Evolutionary conservation across 805 yeast genomes (phyloP), one percentile per base, ranked within the genome.

Genomic region (Cephaloascus fragrans): DNA sequence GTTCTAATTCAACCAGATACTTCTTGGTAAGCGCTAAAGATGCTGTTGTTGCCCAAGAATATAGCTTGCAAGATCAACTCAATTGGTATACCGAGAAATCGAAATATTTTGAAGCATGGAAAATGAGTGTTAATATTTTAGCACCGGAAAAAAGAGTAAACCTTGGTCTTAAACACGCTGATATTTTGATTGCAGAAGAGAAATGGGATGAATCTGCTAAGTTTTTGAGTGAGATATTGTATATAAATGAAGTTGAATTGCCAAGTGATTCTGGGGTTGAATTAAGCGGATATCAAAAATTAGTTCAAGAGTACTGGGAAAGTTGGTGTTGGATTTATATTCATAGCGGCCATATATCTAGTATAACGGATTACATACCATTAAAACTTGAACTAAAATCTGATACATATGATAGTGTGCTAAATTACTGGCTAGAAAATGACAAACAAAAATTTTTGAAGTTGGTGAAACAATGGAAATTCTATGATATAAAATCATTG

Each of bases 1-100:
- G 71, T 2, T 46, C 43, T 2, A 51, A 47, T 0, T 47, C 57
- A 4, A 56, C 64, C 5, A 64, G 67, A 39, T 86, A 82, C 62
- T 83, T 71, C 49, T 64, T 93, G 16, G 66, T 90, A 4, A 77
- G 90, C 51, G 86, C 96, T 0, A 73, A 75, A 36, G 97, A 88
- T 58, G 90, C 81, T 1, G 82, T 90, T 1, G 63, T 78, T 14
- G 87, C 88, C 0, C 73, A 80, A 47, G 86, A 81, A 44, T 67
- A 83, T n/a, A 78, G 77, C 39, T 57, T 82, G 18, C 56, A 63
- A 20, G 97, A 89, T 53, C 75, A 81, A 42, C 70, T 80, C 35
- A 62, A 75, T 3, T 90, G 97, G 96, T 81, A 68, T 42, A 42
- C 76, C 3, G 75, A 75, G 1, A 71, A 64, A 31, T 68, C 69